Evolutionary conservation across 495 filamentous ascomycete genomes (phyloP), one percentile per base, ranked within the genome.

Genomic region (Neurospora sp.): DNA sequence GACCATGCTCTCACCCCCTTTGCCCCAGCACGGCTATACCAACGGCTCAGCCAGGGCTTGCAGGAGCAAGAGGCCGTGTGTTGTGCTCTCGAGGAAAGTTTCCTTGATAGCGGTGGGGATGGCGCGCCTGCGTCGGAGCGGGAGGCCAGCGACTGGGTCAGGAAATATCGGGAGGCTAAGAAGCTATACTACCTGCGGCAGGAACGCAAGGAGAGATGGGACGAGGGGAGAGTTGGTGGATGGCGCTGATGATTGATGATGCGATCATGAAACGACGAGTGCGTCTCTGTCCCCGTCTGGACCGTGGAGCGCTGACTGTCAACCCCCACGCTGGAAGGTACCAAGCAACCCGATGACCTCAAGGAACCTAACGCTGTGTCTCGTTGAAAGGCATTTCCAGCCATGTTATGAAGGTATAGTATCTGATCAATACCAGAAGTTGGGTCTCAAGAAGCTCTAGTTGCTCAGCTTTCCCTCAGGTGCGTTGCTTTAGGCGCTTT

Each of bases 201-300:
- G 77, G 94, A 97, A 84, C 87, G 92, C 71, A 95, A 92, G 81
- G 92, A 93, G 76, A 85, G 95, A 78, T 97, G 95, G 95, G 94
- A 97, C 84, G 94, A 97, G 81, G 93, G 94, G 37, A 87, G 94
- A 73, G 94, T 97, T 72, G 94, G 94, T 1, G 94, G 94, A 0
- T 97, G 94, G 94, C 86, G 94, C 73, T 97, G 85, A 90, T 11
- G 10, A 23, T 3, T 5, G 66, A 39, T 10, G 20, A 46, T 66
- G 69, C 18, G 20, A 70, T 70, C 2, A 35, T 35, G 54, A 37
- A 66, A 37, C 54, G 54, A 66, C 54, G 54, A 66, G 18, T 73
- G 66, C 16, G 7, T 70, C n/a, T 73, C 27, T 35, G 54, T 35
- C 31, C 27, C 31, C 54, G 12, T 54, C 38, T 31, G 72, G 66